Base-by-base conservation (phyloP, 2,329 filamentous ascomycete genomes). In the Zarea fungicola region DNA sequence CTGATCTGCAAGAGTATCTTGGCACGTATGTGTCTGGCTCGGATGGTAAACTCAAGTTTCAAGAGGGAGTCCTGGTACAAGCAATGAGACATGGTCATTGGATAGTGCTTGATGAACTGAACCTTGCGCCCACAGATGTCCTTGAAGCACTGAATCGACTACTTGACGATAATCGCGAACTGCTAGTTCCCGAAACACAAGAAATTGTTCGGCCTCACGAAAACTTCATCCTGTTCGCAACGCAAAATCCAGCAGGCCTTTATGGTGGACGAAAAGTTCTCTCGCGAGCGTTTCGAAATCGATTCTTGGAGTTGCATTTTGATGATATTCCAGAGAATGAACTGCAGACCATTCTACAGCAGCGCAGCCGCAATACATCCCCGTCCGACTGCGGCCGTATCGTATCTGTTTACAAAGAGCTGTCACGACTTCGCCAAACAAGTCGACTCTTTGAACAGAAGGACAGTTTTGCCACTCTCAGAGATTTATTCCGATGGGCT, bases 41-140 rank as follows among this genome's bases (percentile, higher is more conserved):
- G 1, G 87, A 95, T 61, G 95, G 95, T 5, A 88, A 87, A 52
- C 74, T 99, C 35, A 80, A 77, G 10, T 99, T 96, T 60, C 90
- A 96, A 63, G 95, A 99, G 67, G 93, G 93, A 46, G 77, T 97
- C 4, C 75, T 99, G 6, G 92, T 99, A 1, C 88, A 93, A 64
- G 93, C 93, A 5, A 81, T 99, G 64, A 80, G 92, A 39, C 84
- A 95, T 63, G 93, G 93, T 9, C 88, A 96, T 62, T 99, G 93
- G 93, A 95, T 99, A 53, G 92, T 99, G 18, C 81, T 99, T 1
- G 93, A 99, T 62, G 95, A 99, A 65, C 76, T 99, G 49, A 99
- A 99, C 62, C 69, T 99, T 61, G 95, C 95, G 0, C 93, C 95
- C 0, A 97, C 92, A 0, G 93, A 99, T 71, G 92, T 99, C 19